Percentiles rank a stretch among this genome's conserved stretches.
These are phyloP conservation scores for Brassica balearica DNA, from an alignment of 441 rosid genomes.

Conservation along the genomic window DNA sequence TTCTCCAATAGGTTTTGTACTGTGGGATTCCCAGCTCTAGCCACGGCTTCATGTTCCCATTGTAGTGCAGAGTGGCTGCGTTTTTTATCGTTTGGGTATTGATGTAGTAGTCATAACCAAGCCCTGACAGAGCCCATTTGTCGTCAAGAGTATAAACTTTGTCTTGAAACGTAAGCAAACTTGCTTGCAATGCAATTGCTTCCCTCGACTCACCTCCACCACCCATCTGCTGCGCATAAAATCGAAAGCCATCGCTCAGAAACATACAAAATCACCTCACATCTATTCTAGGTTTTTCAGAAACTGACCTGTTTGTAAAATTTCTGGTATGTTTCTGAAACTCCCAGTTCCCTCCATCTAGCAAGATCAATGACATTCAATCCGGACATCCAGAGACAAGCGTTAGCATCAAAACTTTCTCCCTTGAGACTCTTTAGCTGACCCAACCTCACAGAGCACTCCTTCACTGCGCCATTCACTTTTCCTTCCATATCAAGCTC, in stretches of 20 bases:
- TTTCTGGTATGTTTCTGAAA: slow-evolving; percentile 71
- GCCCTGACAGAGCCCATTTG: slow-evolving; percentile 71
- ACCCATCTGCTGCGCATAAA: slow-evolving; percentile 48
- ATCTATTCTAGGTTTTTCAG: neutral
- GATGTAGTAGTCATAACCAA: slow-evolving; percentile 73
- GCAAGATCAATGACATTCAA: slow-evolving; percentile 82
- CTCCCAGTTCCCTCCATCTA: slow-evolving; percentile 81
- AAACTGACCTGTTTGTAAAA: slow-evolving; percentile 65
- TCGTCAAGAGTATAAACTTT: slow-evolving; percentile 64
- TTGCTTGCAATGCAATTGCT: slow-evolving; percentile 59
- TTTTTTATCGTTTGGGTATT: slow-evolving; percentile 50
- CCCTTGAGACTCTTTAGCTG: slow-evolving; percentile 63
- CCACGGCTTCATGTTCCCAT: slow-evolving; percentile 99
- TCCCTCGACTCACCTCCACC: slow-evolving; percentile 53
- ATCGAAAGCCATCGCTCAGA: slow-evolving; percentile 6
- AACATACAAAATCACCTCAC: slow-evolving; percentile 10
- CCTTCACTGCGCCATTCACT: slow-evolving; percentile 84
- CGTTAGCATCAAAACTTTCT: slow-evolving; percentile 50
- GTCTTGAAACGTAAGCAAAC: slow-evolving; percentile 83
- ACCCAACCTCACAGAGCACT: slow-evolving; percentile 74
- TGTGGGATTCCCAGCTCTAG: slow-evolving; percentile 88
- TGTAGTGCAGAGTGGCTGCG: slow-evolving; percentile 83
- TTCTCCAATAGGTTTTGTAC: slow-evolving; percentile 81
- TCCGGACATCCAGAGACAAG: slow-evolving; percentile 97
- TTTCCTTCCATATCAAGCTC: slow-evolving; percentile 76